A percentile compares a stretch with the other conserved stretches of the same genome.
Evolutionary conservation across 1,284 basidiomycete genomes (phyloP).

Genomic region (Ceratobasidium sp.): DNA sequence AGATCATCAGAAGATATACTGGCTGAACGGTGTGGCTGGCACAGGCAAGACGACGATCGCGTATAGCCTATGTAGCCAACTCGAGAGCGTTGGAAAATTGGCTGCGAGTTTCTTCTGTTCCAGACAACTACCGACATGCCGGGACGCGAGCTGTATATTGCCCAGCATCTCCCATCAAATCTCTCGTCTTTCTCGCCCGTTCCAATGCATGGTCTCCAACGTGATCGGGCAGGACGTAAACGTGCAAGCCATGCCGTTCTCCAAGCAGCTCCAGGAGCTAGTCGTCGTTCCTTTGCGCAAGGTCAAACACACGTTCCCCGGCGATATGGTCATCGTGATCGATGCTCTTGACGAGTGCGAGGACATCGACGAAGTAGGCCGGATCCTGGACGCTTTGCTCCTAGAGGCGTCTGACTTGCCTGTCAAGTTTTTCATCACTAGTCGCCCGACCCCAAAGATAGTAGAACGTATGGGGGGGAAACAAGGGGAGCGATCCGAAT

Average conservation of each 20-base stretch:
- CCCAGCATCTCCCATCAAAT: not conserved
- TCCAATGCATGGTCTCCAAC: not conserved
- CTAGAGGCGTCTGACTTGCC: not conserved
- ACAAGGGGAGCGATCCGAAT: not conserved
- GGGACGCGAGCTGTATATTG: not conserved
- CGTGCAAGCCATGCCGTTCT: not conserved
- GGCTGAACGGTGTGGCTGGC: not conserved
- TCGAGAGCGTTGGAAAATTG: not conserved
- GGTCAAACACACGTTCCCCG: not conserved
- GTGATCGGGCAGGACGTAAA: not conserved
- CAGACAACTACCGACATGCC: not conserved
- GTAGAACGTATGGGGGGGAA: not conserved
- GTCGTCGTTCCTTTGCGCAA: not conserved
- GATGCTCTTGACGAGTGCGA: slow-evolving; percentile 17
- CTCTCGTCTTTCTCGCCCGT: not conserved
- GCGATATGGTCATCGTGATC: slow-evolving; percentile 2
- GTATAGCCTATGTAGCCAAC: not conserved
- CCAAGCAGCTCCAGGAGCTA: not conserved
- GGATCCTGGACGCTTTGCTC: not conserved
- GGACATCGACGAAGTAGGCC: not conserved
- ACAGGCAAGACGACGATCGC: slow-evolving; percentile 24
- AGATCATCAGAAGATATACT: not conserved
- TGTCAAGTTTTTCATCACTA: slow-evolving; percentile 8
- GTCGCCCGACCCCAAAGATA: slow-evolving; percentile 2
- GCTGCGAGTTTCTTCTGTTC: slow-evolving; percentile 18